Conservation (phyloP, 805 yeast species). For the Hermanozyma aechmeae region DNA sequence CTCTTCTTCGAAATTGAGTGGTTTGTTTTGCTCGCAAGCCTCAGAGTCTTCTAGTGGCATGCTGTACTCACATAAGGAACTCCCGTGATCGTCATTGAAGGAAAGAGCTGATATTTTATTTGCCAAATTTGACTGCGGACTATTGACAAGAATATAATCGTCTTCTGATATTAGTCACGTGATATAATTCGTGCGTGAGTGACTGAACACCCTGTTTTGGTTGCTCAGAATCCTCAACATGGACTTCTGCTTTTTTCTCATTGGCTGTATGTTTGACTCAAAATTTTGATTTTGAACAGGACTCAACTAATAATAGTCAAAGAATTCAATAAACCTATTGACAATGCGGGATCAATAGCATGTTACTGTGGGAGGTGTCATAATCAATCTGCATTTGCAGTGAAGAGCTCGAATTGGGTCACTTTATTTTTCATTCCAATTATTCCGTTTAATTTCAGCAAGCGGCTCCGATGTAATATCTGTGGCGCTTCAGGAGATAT, state of each 20-base stretch:
- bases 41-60: too few species aligned
- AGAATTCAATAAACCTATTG: background rate
- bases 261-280: background rate
- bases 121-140: too few species aligned
- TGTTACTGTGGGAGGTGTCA: constrained; percentile 50
- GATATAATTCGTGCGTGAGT: too few species aligned
- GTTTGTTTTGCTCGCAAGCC: too few species aligned
- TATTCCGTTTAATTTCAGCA: constrained; percentile 43
- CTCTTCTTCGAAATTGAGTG: too few species aligned
- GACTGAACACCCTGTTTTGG: too few species aligned
- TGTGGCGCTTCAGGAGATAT: constrained; percentile 31
- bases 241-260: background rate
- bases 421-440: constrained; percentile 47
- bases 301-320: background rate
- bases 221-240: too few species aligned
- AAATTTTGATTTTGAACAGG: background rate
- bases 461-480: constrained; percentile 40
- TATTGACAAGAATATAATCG: too few species aligned
- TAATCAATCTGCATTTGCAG: constrained; percentile 43
- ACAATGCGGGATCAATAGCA: background rate
- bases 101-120: too few species aligned
- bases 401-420: constrained; percentile 44
- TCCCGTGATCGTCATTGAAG: too few species aligned
- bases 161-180: too few species aligned
- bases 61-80: too few species aligned